Evolutionary conservation across 768 basidiomycete genomes (phyloP), one percentile per base, ranked within the genome.

Genomic region (Hirschioporus abietinus): DNA sequence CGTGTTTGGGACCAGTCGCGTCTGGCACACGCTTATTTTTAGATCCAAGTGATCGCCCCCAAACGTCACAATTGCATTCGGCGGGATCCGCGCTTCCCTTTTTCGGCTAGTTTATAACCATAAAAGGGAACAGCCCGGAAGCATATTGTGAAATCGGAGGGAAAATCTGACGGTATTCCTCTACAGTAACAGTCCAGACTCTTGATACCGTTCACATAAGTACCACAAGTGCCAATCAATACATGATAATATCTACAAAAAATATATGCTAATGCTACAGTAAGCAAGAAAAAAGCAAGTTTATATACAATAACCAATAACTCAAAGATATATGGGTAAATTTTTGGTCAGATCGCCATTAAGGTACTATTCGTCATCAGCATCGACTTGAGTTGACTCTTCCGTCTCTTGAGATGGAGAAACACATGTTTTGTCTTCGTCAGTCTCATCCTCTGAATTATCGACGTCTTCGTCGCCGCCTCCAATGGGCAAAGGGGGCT

Each of bases 401-500:
- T 52, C 42, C 12, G 42, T 52, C 42, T 52, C 42, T 52, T 52
- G 42, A 12, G 42, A 52, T 52, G 42, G 42, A 52, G 42, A 52
- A 20, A 52, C 60, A 61, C 60, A 25, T 25, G 24, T 61, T 34
- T 61, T 36, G 17, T 27, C 36, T 12, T 64, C 65, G 18, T 65
- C 62, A 23, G 23, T 34, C 20, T 36, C 64, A 15, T 65, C 36
- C 1, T 69, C 65, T 60, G 25, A 58, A 24, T 35, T 60, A 30
- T 66, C 70, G 30, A 8, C 68, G 30, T 72, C 71, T 18, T 70
- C 73, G 9, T 69, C 72, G 1, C 66, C 71, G 24, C 74, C 77
- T 23, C 70, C 70, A n/a, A 79, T 73, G 20, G 81, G 80, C 24
- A 89, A 73, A 23, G 84, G 80, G 24, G 85, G 80, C 71, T 90